Base-by-base conservation (phyloP, 2,329 filamentous ascomycete genomes). In the Volutella citrinella region DNA sequence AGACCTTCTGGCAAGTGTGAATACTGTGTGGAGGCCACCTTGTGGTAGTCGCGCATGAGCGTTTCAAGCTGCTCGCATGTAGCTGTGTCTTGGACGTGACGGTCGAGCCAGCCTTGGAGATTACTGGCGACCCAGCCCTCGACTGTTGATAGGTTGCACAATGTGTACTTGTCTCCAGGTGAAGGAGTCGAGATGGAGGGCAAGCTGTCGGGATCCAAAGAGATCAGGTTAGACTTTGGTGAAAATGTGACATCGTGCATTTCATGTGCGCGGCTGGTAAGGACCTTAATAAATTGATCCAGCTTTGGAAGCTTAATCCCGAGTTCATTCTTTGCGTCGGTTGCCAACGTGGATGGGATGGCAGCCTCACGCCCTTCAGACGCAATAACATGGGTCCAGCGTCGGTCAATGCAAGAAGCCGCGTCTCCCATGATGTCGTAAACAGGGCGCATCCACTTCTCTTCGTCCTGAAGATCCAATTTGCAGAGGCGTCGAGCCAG, bases 41-140 rank as follows among this genome's bases (percentile, higher is more conserved):
- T n/a, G n/a, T n/a, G n/a, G n/a, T n/a, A n/a, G n/a, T n/a, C n/a
- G n/a, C n/a, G n/a, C n/a, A n/a, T n/a, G n/a, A n/a, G n/a, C n/a
- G n/a, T n/a, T n/a, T n/a, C n/a, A n/a, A n/a, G n/a, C n/a, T n/a
- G n/a, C n/a, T n/a, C n/a, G n/a, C n/a, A n/a, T n/a, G n/a, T n/a
- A n/a, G n/a, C n/a, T n/a, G n/a, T n/a, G n/a, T n/a, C n/a, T n/a
- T n/a, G n/a, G 4, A 48, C 34, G 23, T 65, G 43, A 1, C 12
- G 5, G 1, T 48, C 25, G 3, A 67, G 26, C 71, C 72, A 76
- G 0, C 14, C 9, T 0, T 48, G 27, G 1, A 78, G 58, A 23
- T 63, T 30, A 0, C 43, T 13, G 3, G 56, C 51, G 4, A 76
- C 66, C 76, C 76, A 80, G 0, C 31, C 21, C 45, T 80, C 76